Conservation (phyloP, 140 eudicot genomes). For the Flaveria floridana region DNA sequence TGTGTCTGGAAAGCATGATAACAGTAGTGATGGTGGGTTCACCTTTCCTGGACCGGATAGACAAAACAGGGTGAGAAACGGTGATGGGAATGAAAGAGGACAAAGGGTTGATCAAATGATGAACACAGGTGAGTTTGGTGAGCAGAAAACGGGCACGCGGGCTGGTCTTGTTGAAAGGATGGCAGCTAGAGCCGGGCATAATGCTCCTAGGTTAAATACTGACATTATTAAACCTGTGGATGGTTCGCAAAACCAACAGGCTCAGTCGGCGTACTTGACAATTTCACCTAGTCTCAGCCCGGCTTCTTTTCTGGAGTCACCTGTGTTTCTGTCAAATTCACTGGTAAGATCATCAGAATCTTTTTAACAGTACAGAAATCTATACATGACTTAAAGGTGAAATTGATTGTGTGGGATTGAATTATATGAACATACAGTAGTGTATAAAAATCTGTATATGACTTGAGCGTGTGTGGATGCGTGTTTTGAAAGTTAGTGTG, state of each 20-base stretch:
- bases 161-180: conserved; percentile 72
- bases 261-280: conserved; percentile 54
- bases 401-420: no score
- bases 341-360: conserved; percentile 48
- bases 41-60: conserved; percentile 41
- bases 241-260: conserved; percentile 43
- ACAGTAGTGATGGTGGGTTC: conserved; percentile 29
- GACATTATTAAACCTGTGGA: conserved; percentile 53
- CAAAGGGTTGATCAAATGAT: conserved; percentile 29
- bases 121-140: conserved; percentile 40
- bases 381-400: no score
- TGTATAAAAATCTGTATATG: no score
- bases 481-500: not conserved
- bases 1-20: conserved; percentile 32
- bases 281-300: conserved; percentile 77
- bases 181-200: conserved; percentile 84
- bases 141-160: conserved; percentile 37
- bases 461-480: not conserved
- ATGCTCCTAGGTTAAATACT: conserved; percentile 79
- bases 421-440: no score
- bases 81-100: conserved; percentile 31
- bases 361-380: not conserved
- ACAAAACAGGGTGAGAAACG: conserved; percentile 29
- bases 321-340: conserved; percentile 71
- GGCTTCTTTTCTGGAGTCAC: conserved; percentile 66